These are phyloP conservation scores for Clonostachys rhizophaga DNA, from an alignment of 2,329 filamentous ascomycete genomes.

Conservation along the genomic window DNA sequence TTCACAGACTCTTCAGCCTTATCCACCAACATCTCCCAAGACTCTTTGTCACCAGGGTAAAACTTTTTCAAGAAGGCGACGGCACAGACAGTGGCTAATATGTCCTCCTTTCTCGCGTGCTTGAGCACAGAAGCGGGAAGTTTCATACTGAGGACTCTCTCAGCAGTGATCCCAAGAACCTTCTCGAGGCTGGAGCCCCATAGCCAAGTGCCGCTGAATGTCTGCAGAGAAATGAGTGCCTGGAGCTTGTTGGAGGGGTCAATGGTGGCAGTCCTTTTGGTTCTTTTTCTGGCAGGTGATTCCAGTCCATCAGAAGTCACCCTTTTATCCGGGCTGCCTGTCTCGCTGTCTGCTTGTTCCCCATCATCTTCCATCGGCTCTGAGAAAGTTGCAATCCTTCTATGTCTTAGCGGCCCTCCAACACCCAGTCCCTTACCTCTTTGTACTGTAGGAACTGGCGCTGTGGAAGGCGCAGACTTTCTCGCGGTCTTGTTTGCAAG, in stretches of 20 bases:
- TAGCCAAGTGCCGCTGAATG: conserved; percentile 21
- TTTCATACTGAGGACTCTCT: no score
- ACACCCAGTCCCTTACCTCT: no score
- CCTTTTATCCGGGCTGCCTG: no score
- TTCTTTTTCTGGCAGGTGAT: no score
- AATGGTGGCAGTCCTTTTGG: not conserved
- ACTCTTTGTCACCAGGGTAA: conserved; percentile 38
- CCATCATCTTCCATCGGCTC: no score
- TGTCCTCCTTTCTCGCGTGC: not conserved
- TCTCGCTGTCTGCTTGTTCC: no score
- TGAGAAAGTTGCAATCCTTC: no score
- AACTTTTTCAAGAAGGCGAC: conserved; percentile 35
- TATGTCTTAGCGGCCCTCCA: no score
- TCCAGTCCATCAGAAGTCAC: no score
- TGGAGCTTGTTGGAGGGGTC: conserved; percentile 7
- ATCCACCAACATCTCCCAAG: conserved; percentile 61
- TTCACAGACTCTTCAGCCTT: conserved; percentile 52
- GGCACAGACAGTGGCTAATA: conserved; percentile 20
- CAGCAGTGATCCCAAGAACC: conserved; percentile 14
- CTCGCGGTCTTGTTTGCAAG: conserved; percentile 96
- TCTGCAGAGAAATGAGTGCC: conserved; percentile 47
- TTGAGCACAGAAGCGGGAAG: no score
- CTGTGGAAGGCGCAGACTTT: conserved; percentile 92
- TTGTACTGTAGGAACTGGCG: no score
- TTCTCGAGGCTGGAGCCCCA: conserved; percentile 18